Evolutionary conservation across 306 rosid genomes (phyloP).

Genomic region (Inga leiocalycina): DNA sequence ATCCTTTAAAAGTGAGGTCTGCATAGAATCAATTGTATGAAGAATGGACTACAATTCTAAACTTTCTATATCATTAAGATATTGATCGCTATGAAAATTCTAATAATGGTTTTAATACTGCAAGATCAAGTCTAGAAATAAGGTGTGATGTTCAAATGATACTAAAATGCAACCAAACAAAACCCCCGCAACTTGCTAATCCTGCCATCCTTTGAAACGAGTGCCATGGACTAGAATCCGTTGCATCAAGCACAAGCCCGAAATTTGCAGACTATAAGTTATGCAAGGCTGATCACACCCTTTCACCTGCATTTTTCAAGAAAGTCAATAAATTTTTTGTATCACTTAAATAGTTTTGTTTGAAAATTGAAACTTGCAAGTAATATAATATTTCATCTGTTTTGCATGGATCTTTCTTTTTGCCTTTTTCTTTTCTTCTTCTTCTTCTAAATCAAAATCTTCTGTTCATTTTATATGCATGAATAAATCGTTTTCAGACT

Average conservation of each 20-base stretch:
- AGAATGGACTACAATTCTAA: neutral
- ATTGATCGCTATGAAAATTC: neutral
- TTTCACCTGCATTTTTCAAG: neutral
- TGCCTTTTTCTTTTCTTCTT: neutral
- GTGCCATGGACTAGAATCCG: neutral
- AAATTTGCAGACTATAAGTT: neutral
- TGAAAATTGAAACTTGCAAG: neutral
- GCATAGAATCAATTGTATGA: neutral
- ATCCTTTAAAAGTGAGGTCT: neutral
- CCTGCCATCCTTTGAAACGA: neutral
- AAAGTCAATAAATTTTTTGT: neutral
- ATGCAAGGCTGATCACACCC: neutral
- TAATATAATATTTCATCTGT: neutral
- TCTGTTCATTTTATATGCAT: neutral
- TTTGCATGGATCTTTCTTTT: neutral
- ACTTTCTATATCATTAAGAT: neutral
- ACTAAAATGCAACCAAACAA: neutral
- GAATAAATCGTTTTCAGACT: neutral
- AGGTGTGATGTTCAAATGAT: neutral
- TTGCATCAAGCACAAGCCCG: neutral
- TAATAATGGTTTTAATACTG: neutral
- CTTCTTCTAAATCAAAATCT: neutral
- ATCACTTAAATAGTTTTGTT: neutral
- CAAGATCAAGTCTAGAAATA: neutral
- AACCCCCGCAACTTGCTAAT: neutral